Evolutionary conservation across 768 basidiomycete genomes (phyloP), one percentile per base, ranked within the genome.

Genomic region (Serendipita sp.): DNA sequence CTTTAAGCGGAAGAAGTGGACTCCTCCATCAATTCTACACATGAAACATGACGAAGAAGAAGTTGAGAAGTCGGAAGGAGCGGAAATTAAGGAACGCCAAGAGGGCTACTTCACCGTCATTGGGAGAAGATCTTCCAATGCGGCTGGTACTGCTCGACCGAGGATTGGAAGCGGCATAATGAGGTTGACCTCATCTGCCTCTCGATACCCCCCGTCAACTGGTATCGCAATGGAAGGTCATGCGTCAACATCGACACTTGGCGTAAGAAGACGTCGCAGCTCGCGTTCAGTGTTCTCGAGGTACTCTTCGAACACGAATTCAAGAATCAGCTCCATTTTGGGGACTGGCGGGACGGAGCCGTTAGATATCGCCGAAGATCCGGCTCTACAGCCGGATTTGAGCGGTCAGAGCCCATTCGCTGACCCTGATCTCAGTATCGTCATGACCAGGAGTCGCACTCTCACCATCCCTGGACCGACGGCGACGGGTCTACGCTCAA

Each of bases 1-100:
- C 23, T 60, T 44, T 73, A 78, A 62, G 75, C 78, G 23, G 75
- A 75, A 60, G 80, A 79, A 67, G 75, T 72, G 10, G 81, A 78
- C 63, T 73, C 28, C 74, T 74, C 34, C 72, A 75, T 5, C 77
- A 76, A 23, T 78, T 76, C 41, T 74, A 77, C 7, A 76, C 80
- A 18, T 69, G 73, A 4, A 76, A 75, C 68, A 71, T 58, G 34
- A 69, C 74, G 54, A 76, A 78, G 41, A 76, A 73, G 7, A 41
- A 7, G 68, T 68, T 72, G n/a, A 80, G 75, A 67, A 72, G 38
- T 46, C 66, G 35, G 56, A 60, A 60, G 56, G 56, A 30, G 56
- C 8, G 34, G 36, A 13, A 60, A 68, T 45, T 16, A 18, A 18
- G 35, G 66, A 68, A 2, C n/a, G 48, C 7, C 48, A 51, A 46